These are phyloP conservation scores for Thermoascus crustaceus DNA, from an alignment of 2,329 filamentous ascomycete genomes.

Conservation along the genomic window DNA sequence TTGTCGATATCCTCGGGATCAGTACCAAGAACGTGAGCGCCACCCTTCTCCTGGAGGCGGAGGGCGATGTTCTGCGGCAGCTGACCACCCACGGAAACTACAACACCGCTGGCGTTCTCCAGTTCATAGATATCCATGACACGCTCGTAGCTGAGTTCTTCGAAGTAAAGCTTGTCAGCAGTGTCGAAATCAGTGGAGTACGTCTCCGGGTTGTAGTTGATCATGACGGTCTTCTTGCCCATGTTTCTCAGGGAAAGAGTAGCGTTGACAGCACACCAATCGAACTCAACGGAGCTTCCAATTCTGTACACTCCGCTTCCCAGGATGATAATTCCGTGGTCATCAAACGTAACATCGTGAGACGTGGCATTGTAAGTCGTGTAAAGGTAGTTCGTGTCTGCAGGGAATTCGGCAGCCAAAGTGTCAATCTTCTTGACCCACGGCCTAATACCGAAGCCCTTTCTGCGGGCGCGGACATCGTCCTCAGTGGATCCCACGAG, in stretches of 20 bases:
- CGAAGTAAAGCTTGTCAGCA: conserved; percentile 90
- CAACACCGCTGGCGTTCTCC: conserved; percentile 74
- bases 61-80: conserved; percentile 96
- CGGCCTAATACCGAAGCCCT: conserved; percentile 79
- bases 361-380: conserved; percentile 95
- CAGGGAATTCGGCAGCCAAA: conserved; percentile 90
- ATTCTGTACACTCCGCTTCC: conserved; percentile 97
- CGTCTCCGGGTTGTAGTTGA: conserved; percentile 86
- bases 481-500: conserved; percentile 82
- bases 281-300: conserved; percentile 94
- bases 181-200: conserved; percentile 77
- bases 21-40: conserved; percentile 85
- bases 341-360: conserved; percentile 89
- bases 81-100: conserved; percentile 93
- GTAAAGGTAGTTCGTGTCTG: conserved; percentile 91
- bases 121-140: conserved; percentile 99
- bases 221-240: conserved; percentile 97
- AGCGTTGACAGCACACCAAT: conserved; percentile 94
- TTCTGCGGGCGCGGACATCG: conserved; percentile 75
- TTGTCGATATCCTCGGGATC: conserved; percentile 93
- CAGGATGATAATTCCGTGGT: conserved; percentile 80
- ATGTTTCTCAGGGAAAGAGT: conserved; percentile 73
- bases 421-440: conserved; percentile 99
- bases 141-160: conserved; percentile 91
- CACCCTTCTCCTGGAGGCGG: conserved; percentile 81